Evolutionary conservation across 768 basidiomycete genomes (phyloP), one percentile per base, ranked within the genome.

Genomic region (Boletus rubescentipes): DNA sequence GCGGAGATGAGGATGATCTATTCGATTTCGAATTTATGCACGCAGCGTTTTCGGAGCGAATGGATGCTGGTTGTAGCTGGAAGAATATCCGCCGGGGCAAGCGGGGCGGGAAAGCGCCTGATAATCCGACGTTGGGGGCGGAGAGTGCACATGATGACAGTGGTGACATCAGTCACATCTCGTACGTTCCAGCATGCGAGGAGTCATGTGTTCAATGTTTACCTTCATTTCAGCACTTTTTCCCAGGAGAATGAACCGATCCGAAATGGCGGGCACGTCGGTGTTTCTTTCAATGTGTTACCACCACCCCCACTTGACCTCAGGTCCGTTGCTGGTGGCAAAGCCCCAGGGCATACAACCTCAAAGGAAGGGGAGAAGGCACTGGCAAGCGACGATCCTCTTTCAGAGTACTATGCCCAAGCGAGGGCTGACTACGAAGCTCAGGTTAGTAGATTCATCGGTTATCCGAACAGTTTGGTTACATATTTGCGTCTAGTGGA

Each of bases 401-500:
- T 90, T 48, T 79, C 80, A 1, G 79, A 83, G 56, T 88, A 86
- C 61, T 89, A 89, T 61, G 75, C 71, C 4, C 69, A 76, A 59
- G 88, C 86, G 2, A 77, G 69, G 44, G 79, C 75, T 16, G 78
- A 81, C 36, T 67, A 61, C 23, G 79, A 81, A 23, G 72, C 67
- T 15, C 69, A 67, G 54, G 83, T 81, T 45, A 55, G 77, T 55
- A 39, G 45, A 29, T 1, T 11, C 6, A 15, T 44, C 2, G 7
- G 18, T 18, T 9, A 31, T 45, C 7, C 8, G 3, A 32, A 36
- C 18, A 20, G 34, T 50, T 39, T 35, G 37, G 18, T n/a, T 44
- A 37, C 10, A 40, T 39, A 11, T 29, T 12, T 38, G 2, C 41
- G 58, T 69, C n/a, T 23, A 71, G 71, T 65, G 63, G 67, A 68